phyloP scores from a whole-genome alignment of 1,284 basidiomycete species.

The Sanghuangporus baumii region DNA sequence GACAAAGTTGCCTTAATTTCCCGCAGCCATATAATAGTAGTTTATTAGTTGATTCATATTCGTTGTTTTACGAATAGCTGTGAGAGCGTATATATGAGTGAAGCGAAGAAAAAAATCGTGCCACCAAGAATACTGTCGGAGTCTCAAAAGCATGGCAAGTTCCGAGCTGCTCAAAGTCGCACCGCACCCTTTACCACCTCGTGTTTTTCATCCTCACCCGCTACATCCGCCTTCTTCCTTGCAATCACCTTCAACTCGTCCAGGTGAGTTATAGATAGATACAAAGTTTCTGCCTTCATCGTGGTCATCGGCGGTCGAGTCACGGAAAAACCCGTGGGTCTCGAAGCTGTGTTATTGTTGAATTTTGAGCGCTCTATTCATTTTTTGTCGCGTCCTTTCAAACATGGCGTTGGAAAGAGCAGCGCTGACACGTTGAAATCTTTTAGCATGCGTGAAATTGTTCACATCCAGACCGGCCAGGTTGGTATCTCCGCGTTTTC shows the following conservation, averaged over 20 bases:
- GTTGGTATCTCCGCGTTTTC: slow-evolving; percentile 36
- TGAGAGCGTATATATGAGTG: background rate
- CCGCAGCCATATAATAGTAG: background rate
- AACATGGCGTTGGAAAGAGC: background rate
- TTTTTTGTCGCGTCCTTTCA: slow-evolving; percentile 1
- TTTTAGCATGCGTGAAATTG: slow-evolving; percentile 90
- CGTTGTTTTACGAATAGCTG: background rate
- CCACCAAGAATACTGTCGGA: slow-evolving; percentile 3
- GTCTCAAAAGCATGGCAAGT: background rate
- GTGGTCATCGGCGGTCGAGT: background rate
- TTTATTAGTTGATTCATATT: no score
- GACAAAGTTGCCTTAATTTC: background rate
- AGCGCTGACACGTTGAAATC: slow-evolving; percentile 19
- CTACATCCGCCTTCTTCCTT: background rate
- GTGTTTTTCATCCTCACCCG: slow-evolving; percentile 5
- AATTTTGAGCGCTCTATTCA: background rate
- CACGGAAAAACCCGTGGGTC: background rate
- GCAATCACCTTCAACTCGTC: background rate
- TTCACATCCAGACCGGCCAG: slow-evolving; percentile 95
- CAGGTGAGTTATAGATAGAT: background rate
- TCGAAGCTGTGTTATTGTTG: background rate
- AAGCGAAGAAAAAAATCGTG: background rate
- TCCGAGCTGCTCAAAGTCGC: background rate
- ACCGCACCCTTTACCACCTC: slow-evolving; percentile 1
- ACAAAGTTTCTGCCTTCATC: background rate